A percentile compares a stretch with the other conserved stretches of the same genome.
Evolutionary conservation across 2,329 filamentous ascomycete genomes (phyloP).

Genomic region (Scleromitrula shiraiana): DNA sequence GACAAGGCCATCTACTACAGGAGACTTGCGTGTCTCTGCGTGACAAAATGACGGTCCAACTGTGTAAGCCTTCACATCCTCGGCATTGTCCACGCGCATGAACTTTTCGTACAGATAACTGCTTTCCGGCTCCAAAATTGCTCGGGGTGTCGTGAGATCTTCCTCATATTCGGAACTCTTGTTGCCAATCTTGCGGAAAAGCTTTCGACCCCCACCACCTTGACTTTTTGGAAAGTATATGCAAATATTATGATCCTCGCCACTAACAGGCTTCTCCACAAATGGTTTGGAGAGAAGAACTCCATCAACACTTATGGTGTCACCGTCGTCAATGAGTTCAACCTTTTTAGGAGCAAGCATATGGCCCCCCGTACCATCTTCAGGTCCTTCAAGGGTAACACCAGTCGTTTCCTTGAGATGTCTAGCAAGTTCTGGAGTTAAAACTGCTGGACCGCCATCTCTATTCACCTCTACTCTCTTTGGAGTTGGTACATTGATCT

Average conservation of each 20-base stretch:
- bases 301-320: slow-evolving; percentile 83
- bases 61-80: slow-evolving; percentile 98
- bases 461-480: slow-evolving; percentile 83
- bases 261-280: slow-evolving; percentile 96
- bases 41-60: slow-evolving; percentile 91
- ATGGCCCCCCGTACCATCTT: slow-evolving; percentile 54
- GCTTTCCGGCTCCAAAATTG: slow-evolving; percentile 68
- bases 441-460: slow-evolving; percentile 76
- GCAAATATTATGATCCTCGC: slow-evolving; percentile 97
- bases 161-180: slow-evolving; percentile 94
- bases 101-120: slow-evolving; percentile 98
- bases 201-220: slow-evolving; percentile 79
- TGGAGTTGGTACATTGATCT: slow-evolving; percentile 83
- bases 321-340: slow-evolving; percentile 81
- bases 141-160: slow-evolving; percentile 66
- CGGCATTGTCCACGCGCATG: slow-evolving; percentile 89
- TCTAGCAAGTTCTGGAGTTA: slow-evolving; percentile 71
- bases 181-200: slow-evolving; percentile 97
- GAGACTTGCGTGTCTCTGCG: slow-evolving; percentile 93
- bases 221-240: slow-evolving; percentile 89
- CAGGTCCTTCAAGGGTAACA: slow-evolving; percentile 62
- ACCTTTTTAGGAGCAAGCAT: slow-evolving; percentile 53
- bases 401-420: slow-evolving; percentile 76
- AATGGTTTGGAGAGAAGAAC: slow-evolving; percentile 80
- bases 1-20: slow-evolving; percentile 92